These are phyloP conservation scores for Platanus orientalis DNA, from an alignment of 164 flowering plant species.

Conservation along the genomic window DNA sequence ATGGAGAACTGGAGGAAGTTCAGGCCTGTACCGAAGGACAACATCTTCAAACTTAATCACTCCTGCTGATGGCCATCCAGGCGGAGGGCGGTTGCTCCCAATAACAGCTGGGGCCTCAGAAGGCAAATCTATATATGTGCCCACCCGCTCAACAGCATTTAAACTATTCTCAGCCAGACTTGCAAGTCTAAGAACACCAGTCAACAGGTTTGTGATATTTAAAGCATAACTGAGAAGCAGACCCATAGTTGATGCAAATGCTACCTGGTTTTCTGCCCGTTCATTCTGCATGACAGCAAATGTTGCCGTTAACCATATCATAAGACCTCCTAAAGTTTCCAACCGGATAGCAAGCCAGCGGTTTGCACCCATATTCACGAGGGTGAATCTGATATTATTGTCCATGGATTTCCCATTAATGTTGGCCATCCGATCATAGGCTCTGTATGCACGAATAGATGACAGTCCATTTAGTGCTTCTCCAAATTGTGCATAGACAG, in stretches of 20 bases:
- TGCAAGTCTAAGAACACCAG: slow-evolving; percentile 83
- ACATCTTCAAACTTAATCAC: slow-evolving; percentile 81
- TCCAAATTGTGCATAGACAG: slow-evolving; percentile 98
- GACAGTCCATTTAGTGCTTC: slow-evolving; percentile 95
- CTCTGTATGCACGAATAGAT: slow-evolving; percentile 93
- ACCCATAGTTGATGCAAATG: slow-evolving; percentile 99
- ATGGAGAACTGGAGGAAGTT: slow-evolving; percentile 95
- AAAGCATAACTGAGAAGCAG: slow-evolving; percentile 92
- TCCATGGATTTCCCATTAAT: slow-evolving; percentile 95
- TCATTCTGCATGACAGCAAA: slow-evolving; percentile 97
- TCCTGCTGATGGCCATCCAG: slow-evolving; percentile 96
- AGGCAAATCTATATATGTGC: slow-evolving; percentile 87
- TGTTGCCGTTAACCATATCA: slow-evolving; percentile 98
- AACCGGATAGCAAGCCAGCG: slow-evolving; percentile 95
- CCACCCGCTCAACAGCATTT: slow-evolving; percentile 88
- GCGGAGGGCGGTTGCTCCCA: slow-evolving; percentile 86
- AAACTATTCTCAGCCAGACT: slow-evolving; percentile 94
- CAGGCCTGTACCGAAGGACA: slow-evolving; percentile 89
- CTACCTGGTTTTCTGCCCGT: slow-evolving; percentile 76
- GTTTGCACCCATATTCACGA: slow-evolving; percentile 83
- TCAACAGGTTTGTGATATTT: slow-evolving; percentile 80
- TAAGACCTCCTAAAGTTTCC: slow-evolving; percentile 86
- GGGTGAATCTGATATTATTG: slow-evolving; percentile 85
- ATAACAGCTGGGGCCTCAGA: slow-evolving; percentile 82
- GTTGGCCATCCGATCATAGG: slow-evolving; percentile 91